These are phyloP conservation scores for Elsinoe arachidis DNA, from an alignment of 2,329 filamentous ascomycete genomes.

Conservation along the genomic window DNA sequence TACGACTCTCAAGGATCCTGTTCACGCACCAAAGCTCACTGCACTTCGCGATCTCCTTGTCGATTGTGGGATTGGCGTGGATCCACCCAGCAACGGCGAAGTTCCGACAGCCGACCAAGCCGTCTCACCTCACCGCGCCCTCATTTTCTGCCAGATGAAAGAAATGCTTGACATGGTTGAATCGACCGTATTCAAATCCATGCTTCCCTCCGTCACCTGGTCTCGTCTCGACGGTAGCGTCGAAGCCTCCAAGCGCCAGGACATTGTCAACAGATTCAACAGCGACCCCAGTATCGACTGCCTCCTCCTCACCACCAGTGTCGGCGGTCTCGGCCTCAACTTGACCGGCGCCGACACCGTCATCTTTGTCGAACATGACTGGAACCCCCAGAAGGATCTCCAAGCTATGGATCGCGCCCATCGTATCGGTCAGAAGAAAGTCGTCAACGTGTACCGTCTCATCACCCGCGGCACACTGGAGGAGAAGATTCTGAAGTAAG, in stretches of 20 bases:
- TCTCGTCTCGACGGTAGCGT: conserved; percentile 90
- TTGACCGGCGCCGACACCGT: conserved; percentile 95
- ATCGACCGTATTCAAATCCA: conserved; percentile 77
- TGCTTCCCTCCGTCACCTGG: conserved; percentile 88
- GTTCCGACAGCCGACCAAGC: conserved; percentile 59
- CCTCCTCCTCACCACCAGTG: conserved; percentile 84
- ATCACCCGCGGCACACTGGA: conserved; percentile 93
- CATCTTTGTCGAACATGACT: conserved; percentile 98
- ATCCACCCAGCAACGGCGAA: conserved; percentile 40
- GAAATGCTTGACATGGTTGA: conserved; percentile 99
- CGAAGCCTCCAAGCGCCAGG: conserved; percentile 86
- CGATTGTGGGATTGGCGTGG: conserved; percentile 92
- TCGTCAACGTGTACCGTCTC: conserved; percentile 95
- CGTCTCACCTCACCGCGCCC: conserved; percentile 88
- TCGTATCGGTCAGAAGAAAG: conserved; percentile 98
- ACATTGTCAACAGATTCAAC: conserved; percentile 98
- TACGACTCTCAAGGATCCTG: conserved; percentile 72
- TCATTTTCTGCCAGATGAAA: conserved; percentile 99
- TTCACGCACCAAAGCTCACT: conserved; percentile 84
- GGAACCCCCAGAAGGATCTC: conserved; percentile 97
- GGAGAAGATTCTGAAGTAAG: conserved; percentile 86
- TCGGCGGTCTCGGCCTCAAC: conserved; percentile 89
- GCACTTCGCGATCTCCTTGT: conserved; percentile 87
- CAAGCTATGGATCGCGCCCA: conserved; percentile 99
- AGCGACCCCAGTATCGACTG: conserved; percentile 95